phyloP scores from a whole-genome alignment of 805 yeast species.

The Kuraishia ogatae region DNA sequence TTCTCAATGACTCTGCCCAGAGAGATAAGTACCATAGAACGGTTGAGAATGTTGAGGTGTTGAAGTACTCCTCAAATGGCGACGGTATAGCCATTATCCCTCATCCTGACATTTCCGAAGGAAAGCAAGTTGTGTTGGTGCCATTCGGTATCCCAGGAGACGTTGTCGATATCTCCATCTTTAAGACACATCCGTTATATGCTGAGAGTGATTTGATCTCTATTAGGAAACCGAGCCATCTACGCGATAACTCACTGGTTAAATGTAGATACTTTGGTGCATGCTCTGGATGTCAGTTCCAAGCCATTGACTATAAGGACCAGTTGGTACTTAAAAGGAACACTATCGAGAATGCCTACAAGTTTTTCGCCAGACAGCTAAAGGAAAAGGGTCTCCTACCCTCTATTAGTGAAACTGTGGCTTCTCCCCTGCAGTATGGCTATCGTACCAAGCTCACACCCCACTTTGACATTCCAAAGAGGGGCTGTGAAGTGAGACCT shows the following conservation, averaged over 20 bases:
- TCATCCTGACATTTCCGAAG: slow-evolving; percentile 40
- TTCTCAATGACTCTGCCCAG: slow-evolving; percentile 51
- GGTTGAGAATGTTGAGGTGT: slow-evolving; percentile 49
- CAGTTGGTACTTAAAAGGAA: slow-evolving; percentile 67
- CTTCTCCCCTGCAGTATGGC: slow-evolving; percentile 66
- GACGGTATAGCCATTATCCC: slow-evolving; percentile 73
- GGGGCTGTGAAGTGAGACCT: slow-evolving; percentile 38
- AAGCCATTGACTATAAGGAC: slow-evolving; percentile 60
- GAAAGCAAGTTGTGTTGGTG: slow-evolving; percentile 46
- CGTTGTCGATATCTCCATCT: slow-evolving; percentile 55
- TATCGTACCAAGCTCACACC: slow-evolving; percentile 95
- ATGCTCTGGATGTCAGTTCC: slow-evolving; percentile 95
- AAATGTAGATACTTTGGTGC: slow-evolving; percentile 81
- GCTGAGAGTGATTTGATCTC: slow-evolving; percentile 67
- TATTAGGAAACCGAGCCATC: slow-evolving; percentile 25
- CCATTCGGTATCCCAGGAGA: slow-evolving; percentile 93
- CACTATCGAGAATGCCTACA: slow-evolving; percentile 77
- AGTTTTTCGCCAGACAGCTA: slow-evolving; percentile 59
- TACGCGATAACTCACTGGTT: slow-evolving; percentile 49
- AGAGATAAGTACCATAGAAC: slow-evolving; percentile 45
- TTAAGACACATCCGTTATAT: slow-evolving; percentile 67
- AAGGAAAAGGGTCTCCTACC: slow-evolving; percentile 41
- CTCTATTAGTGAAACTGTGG: slow-evolving; percentile 33
- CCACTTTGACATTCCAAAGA: slow-evolving; percentile 77
- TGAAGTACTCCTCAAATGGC: slow-evolving; percentile 66